Evolutionary conservation across 1,284 basidiomycete species (phyloP).

Genomic region (Albatrellus sp.): DNA sequence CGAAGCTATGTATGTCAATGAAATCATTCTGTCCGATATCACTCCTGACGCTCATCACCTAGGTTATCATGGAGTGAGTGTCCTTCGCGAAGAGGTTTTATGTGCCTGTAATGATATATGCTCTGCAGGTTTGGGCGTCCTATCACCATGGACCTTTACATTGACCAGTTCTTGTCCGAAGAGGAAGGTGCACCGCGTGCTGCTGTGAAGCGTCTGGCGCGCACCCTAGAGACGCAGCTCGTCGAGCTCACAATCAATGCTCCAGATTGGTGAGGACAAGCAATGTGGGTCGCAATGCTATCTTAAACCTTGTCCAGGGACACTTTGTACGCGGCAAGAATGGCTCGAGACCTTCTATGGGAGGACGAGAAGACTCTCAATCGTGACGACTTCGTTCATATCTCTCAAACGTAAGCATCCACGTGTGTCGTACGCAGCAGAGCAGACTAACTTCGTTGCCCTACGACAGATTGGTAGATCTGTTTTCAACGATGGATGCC

Average conservation of each 20-base stretch:
- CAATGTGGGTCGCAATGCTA: neutral
- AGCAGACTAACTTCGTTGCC: conserved; percentile 8
- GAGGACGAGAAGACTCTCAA: conserved; percentile 61
- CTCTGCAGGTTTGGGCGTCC: conserved; percentile 66
- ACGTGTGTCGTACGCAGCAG: neutral
- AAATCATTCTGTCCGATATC: neutral
- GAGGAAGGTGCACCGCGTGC: conserved; percentile 58
- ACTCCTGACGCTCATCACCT: conserved; percentile 6
- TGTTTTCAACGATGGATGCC: conserved; percentile 63
- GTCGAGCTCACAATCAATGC: conserved; percentile 79
- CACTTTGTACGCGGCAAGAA: conserved; percentile 72
- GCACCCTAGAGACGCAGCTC: conserved; percentile 59
- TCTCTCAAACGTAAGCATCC: conserved; percentile 75
- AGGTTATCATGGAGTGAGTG: conserved; percentile 64
- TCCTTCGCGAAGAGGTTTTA: neutral
- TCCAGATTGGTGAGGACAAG: conserved; percentile 64
- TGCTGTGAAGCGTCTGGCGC: conserved; percentile 84
- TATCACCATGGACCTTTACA: conserved; percentile 65
- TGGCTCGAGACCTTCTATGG: conserved; percentile 88
- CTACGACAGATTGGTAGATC: conserved; percentile 57
- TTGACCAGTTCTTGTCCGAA: conserved; percentile 64
- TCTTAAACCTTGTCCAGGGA: conserved; percentile 42
- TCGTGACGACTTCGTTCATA: conserved; percentile 66
- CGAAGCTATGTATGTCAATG: conserved; percentile 53
- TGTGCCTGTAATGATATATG: neutral